Conservation (phyloP, 2,329 filamentous ascomycete genomes). For the Verticillium alfalfae region DNA sequence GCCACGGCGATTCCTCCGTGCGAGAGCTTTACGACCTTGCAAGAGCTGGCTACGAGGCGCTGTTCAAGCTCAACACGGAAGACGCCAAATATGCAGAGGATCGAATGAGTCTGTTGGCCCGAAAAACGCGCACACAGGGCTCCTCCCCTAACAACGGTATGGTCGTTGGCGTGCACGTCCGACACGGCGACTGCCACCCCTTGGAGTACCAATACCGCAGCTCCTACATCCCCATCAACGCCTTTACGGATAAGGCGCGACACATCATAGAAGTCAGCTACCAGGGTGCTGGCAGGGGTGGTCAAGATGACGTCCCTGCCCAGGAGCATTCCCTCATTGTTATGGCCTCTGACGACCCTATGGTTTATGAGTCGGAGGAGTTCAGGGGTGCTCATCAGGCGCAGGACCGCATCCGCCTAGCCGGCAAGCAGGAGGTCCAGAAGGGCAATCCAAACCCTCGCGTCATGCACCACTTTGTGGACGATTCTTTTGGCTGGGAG, state of each 20-base stretch:
- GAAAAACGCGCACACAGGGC: conserved; percentile 34
- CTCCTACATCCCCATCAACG: conserved; percentile 70
- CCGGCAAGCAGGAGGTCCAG: conserved; percentile 51
- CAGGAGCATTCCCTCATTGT: conserved; percentile 46
- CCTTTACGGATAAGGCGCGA: conserved; percentile 57
- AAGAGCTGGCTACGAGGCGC: conserved; percentile 63
- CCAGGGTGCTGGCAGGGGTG: conserved; percentile 30
- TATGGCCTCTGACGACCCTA: conserved; percentile 76
- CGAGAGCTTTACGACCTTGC: conserved; percentile 63
- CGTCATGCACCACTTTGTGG: conserved; percentile 61
- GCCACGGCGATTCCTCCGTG: conserved; percentile 28
- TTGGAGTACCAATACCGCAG: conserved; percentile 70
- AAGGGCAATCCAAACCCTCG: conserved; percentile 26
- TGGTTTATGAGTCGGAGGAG: conserved; percentile 63
- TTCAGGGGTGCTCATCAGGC: conserved; percentile 54
- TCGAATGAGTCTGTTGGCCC: conserved; percentile 51
- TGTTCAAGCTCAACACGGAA: conserved; percentile 64
- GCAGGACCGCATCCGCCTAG: conserved; percentile 72
- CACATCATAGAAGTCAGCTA: conserved; percentile 46
- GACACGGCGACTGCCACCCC: conserved; percentile 74
- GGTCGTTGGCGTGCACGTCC: conserved; percentile 69
- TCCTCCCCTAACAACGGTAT: conserved; percentile 42
- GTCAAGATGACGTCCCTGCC: conserved; percentile 25
- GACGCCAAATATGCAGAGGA: conserved; percentile 60
- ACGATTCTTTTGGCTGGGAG: conserved; percentile 79